These are phyloP conservation scores for Polytrichum formosum DNA, from an alignment of 225 moss, liverwort and hornwort species.

Conservation along the genomic window DNA sequence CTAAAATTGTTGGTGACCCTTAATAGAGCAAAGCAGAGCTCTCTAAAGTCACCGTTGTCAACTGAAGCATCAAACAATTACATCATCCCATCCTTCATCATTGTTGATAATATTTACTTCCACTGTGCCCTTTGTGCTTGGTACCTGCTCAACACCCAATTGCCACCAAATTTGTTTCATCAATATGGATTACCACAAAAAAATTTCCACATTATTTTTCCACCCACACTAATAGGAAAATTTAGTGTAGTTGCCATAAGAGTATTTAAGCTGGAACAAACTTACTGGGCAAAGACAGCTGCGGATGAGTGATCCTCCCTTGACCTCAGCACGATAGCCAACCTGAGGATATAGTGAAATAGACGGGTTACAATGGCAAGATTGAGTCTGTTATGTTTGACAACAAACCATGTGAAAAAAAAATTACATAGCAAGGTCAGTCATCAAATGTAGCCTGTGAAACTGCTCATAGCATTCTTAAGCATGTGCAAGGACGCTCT, in stretches of 20 bases:
- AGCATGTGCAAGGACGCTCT: too few species aligned
- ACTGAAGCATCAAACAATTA: slow-evolving; percentile 23
- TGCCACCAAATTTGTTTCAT: too few species aligned
- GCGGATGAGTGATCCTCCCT: slow-evolving; percentile 65
- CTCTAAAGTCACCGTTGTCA: neutral
- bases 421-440: too few species aligned
- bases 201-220: too few species aligned
- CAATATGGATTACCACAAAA: too few species aligned
- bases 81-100: slow-evolving; percentile 74
- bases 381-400: too few species aligned
- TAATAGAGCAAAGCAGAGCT: neutral
- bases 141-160: slow-evolving; percentile 59
- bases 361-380: too few species aligned
- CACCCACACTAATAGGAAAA: too few species aligned
- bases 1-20: neutral
- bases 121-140: slow-evolving; percentile 54
- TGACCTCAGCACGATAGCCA: slow-evolving; percentile 74
- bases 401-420: too few species aligned
- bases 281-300: slow-evolving; percentile 95
- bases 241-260: too few species aligned
- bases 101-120: slow-evolving; percentile 71
- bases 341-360: slow-evolving; percentile 39
- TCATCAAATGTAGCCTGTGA: too few species aligned
- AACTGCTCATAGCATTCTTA: too few species aligned
- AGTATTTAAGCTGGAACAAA: slow-evolving; percentile 4